phyloP scores from a whole-genome alignment of 2,329 filamentous ascomycete species.

The Pyrenochaeta sp. region DNA sequence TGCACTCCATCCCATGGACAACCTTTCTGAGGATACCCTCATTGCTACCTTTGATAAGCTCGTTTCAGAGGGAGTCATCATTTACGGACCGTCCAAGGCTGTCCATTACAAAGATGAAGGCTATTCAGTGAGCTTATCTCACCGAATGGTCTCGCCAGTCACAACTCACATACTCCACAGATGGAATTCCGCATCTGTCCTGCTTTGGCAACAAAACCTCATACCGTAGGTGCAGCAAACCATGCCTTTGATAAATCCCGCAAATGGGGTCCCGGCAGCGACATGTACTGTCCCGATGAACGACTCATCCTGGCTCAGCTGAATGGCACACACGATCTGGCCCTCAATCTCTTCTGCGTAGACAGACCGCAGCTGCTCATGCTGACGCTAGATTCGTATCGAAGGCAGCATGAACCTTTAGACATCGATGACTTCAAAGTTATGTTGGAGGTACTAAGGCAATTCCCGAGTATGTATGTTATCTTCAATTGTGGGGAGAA shows the following conservation, averaged over 20 bases:
- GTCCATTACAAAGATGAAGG: slow-evolving; percentile 28
- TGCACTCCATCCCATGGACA: slow-evolving; percentile 12
- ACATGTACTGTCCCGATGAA: slow-evolving; percentile 55
- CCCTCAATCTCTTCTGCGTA: slow-evolving; percentile 60
- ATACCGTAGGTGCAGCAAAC: slow-evolving; percentile 30
- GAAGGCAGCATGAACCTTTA: slow-evolving; percentile 57
- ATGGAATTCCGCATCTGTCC: slow-evolving; percentile 46
- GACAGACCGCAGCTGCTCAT: slow-evolving; percentile 59
- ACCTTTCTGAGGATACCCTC: slow-evolving; percentile 20
- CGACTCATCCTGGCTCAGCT: slow-evolving; percentile 54
- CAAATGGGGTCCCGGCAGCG: slow-evolving; percentile 46
- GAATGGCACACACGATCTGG: slow-evolving; percentile 55
- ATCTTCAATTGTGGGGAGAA: slow-evolving; percentile 59
- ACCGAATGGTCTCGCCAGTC: not conserved
- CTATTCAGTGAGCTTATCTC: slow-evolving; percentile 33
- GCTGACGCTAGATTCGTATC: slow-evolving; percentile 57
- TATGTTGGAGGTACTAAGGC: slow-evolving; percentile 44
- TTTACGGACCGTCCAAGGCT: slow-evolving; percentile 32
- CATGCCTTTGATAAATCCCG: slow-evolving; percentile 22
- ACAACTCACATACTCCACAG: slow-evolving; percentile 16
- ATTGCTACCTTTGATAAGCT: slow-evolving; percentile 34
- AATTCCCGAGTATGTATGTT: slow-evolving; percentile 44
- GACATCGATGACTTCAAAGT: slow-evolving; percentile 53
- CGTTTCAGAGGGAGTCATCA: slow-evolving; percentile 31
- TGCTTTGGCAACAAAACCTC: slow-evolving; percentile 40